Evolutionary conservation across 768 basidiomycete genomes (phyloP).

Genomic region (Boletus rufocinnamomeus): DNA sequence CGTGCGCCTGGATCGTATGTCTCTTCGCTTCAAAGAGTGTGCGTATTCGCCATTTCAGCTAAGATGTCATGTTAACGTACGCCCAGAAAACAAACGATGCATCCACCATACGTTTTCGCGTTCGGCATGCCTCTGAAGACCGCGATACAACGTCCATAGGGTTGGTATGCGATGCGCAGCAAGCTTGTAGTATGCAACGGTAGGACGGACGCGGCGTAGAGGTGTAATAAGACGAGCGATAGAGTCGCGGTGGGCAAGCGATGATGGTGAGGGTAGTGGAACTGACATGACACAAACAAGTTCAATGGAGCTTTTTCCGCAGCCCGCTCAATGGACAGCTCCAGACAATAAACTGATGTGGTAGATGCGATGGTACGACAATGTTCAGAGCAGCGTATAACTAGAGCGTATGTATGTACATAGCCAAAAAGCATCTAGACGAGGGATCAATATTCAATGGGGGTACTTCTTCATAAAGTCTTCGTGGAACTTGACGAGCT

Average conservation of each 20-base stretch:
- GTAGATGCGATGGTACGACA: conserved; percentile 6
- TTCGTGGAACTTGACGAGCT: conserved; percentile 75
- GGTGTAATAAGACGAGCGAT: conserved; percentile 56
- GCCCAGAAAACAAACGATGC: background rate
- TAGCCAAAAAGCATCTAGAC: background rate
- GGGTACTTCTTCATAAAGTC: conserved; percentile 56
- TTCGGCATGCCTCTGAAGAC: conserved; percentile 58
- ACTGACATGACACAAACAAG: conserved; percentile 14
- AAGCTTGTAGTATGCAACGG: conserved; percentile 67
- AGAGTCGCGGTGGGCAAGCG: conserved; percentile 51
- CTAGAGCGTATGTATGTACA: background rate
- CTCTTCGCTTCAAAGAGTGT: conserved; percentile 54
- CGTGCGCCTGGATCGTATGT: conserved; percentile 53
- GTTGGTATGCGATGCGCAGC: conserved; percentile 76
- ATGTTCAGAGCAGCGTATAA: background rate
- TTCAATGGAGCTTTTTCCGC: background rate
- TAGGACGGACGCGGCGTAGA: conserved; percentile 59
- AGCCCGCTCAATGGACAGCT: background rate
- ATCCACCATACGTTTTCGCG: conserved; percentile 50
- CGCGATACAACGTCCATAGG: conserved; percentile 74
- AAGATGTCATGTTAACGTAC: conserved; percentile 1
- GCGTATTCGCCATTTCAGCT: conserved; percentile 63
- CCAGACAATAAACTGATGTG: background rate
- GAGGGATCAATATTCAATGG: conserved; percentile 19
- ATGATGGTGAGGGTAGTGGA: conserved; percentile 27